Base-by-base conservation (phyloP, 345 rosid genomes). In the Citropsis articulata region DNA sequence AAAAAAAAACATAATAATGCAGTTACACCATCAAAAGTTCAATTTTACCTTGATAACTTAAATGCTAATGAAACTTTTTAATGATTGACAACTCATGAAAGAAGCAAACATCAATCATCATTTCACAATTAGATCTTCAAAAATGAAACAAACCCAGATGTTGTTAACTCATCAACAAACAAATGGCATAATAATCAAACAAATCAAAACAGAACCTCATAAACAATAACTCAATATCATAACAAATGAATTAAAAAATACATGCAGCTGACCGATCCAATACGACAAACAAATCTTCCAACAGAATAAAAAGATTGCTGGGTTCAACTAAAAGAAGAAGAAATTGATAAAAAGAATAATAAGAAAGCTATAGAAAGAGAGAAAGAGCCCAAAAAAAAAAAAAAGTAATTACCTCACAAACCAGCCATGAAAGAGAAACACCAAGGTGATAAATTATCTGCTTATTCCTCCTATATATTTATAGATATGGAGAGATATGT, bases 51-150 rank as follows among this genome's bases (percentile, higher is more conserved):
- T 60, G 62, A 22, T 22, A 61, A 55, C 45, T 33, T 67, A 57
- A 66, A n/a, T 22, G 36, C 80, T 31, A 22, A 53, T 24, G 22
- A 36, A 64, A 42, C 75, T 48, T 24, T 77, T 67, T 45, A 60
- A 63, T 38, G 71, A 60, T 77, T 33, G 79, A n/a, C 56, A 50
- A 55, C 24, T 82, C 62, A 75, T 28, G 62, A 42, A 50, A 78
- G 35, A 60, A 63, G 33, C 73, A 36, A 56, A 57, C 22, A 22
- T 10, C 8, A 63, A 24, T n/a, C 19, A 66, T 35, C 71, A 78
- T 28, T 78, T 73, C 76, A 74, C 50, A 7, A 28, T 66, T 72
- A 81, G 79, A 84, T 83, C 79, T 77, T 80, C 59, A 48, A 71
- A 67, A 69, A 64, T 18, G 50, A 68, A 75, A 74, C 28, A 69